Evolutionary conservation across 1,284 basidiomycete species (phyloP).

Genomic region (Kalmanozyma brasiliensis): DNA sequence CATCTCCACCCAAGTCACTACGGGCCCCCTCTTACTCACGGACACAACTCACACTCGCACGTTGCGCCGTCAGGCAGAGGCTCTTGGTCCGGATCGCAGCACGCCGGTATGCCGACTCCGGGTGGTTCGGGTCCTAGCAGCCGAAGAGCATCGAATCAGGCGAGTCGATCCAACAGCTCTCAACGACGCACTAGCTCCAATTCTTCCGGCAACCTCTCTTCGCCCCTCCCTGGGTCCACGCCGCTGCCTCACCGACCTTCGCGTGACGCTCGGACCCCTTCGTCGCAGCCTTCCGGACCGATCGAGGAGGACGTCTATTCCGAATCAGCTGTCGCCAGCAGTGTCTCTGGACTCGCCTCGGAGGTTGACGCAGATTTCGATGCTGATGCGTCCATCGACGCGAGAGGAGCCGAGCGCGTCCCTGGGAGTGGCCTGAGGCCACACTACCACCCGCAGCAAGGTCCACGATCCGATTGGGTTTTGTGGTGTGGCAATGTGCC

Average conservation of each 20-base stretch:
- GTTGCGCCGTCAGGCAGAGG: slow-evolving; percentile 7
- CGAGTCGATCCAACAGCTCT: slow-evolving; percentile 7
- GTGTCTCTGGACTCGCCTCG: slow-evolving; percentile 1
- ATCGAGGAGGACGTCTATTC: background rate
- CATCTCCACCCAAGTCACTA: slow-evolving; percentile 18
- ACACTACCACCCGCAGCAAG: slow-evolving; percentile 51
- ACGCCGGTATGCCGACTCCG: background rate
- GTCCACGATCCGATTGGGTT: slow-evolving; percentile 85
- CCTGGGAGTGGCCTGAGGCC: slow-evolving; percentile 40
- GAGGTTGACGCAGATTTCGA: slow-evolving; percentile 9
- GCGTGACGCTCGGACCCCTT: background rate
- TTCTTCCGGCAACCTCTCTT: slow-evolving; percentile 22
- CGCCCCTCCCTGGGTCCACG: slow-evolving; percentile 13
- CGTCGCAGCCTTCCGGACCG: slow-evolving; percentile 4
- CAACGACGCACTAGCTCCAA: slow-evolving; percentile 25
- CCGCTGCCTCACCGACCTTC: slow-evolving; percentile 20
- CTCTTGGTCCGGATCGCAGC: slow-evolving; percentile 11
- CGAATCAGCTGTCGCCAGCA: background rate
- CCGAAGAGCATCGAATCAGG: slow-evolving; percentile 25
- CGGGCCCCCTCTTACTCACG: slow-evolving; percentile 10
- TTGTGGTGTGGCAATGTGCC: slow-evolving; percentile 96
- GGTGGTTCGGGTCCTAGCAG: slow-evolving; percentile 14
- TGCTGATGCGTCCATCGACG: slow-evolving; percentile 9
- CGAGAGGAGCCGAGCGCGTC: slow-evolving; percentile 21
- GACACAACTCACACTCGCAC: slow-evolving; percentile 18